Evolutionary conservation across 805 yeast species (phyloP).

Genomic region (Martiniozyma abietophila): DNA sequence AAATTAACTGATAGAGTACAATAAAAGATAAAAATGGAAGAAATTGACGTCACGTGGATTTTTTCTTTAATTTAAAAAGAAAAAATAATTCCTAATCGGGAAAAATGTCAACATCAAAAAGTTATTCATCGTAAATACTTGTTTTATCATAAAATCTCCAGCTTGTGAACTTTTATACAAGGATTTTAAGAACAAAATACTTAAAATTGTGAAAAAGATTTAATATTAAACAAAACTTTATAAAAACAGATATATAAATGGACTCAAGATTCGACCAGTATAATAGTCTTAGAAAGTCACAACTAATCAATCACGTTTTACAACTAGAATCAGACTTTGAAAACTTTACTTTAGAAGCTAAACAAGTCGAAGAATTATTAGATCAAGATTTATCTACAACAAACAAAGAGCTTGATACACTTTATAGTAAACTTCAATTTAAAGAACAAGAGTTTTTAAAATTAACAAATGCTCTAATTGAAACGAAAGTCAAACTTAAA

Average conservation of each 20-base stretch:
- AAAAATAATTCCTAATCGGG: conserved; percentile 2
- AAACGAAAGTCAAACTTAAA: conserved; percentile 8
- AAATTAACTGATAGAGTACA: too few relatives aligned
- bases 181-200: too few relatives aligned
- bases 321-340: conserved; percentile 18
- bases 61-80: too few relatives aligned
- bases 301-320: neutral
- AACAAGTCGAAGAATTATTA: conserved; percentile 19
- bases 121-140: neutral
- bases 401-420: conserved; percentile 2
- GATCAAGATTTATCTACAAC: conserved; percentile 17
- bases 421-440: conserved; percentile 1
- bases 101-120: conserved; percentile 4
- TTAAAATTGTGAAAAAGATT: too few relatives aligned
- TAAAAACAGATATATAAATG: too few relatives aligned
- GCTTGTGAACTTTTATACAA: too few relatives aligned
- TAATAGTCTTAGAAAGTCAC: too few relatives aligned
- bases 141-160: neutral
- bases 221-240: too few relatives aligned
- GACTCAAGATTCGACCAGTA: too few relatives aligned
- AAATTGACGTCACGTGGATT: too few relatives aligned
- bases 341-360: conserved; percentile 16
- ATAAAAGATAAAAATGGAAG: too few relatives aligned
- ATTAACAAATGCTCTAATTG: conserved; percentile 3
- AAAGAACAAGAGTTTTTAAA: conserved; percentile 4